These are phyloP conservation scores for Durusdinium trenchii DNA, from an alignment of 73 alveolate species.

Conservation along the genomic window DNA sequence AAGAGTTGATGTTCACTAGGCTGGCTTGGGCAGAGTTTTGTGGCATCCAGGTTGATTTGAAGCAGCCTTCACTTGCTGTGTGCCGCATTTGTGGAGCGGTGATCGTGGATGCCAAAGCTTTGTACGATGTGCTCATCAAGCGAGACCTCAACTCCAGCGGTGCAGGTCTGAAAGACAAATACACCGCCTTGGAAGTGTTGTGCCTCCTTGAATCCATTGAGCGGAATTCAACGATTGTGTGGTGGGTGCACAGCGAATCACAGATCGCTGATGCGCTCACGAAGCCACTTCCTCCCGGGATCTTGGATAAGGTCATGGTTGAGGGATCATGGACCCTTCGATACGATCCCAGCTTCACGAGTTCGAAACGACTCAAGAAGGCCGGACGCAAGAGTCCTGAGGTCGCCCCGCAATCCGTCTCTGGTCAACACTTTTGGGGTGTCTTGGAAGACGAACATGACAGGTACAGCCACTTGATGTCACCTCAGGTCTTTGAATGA, in stretches of 20 bases:
- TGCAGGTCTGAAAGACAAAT: not conserved
- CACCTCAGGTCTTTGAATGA: too few species aligned
- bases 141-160: not conserved
- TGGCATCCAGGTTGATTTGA: not conserved
- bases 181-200: not conserved
- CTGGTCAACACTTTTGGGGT: too few species aligned
- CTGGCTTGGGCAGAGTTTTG: not conserved
- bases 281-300: too few species aligned
- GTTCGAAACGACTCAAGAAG: too few species aligned
- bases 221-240: not conserved
- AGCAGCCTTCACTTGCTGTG: not conserved
- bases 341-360: too few species aligned
- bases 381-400: too few species aligned
- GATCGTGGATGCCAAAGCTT: not conserved
- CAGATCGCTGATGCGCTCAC: not conserved
- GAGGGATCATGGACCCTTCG: too few species aligned
- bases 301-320: too few species aligned
- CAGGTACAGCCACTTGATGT: too few species aligned
- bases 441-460: too few species aligned
- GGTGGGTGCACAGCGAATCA: not conserved
- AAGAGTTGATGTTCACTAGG: not conserved
- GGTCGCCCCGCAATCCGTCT: too few species aligned
- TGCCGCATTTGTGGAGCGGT: not conserved
- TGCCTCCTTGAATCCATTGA: not conserved
- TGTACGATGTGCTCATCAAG: not conserved